Conservation (phyloP, 2,329 filamentous ascomycete genomes). For the Rhynchosporium graminicola region DNA sequence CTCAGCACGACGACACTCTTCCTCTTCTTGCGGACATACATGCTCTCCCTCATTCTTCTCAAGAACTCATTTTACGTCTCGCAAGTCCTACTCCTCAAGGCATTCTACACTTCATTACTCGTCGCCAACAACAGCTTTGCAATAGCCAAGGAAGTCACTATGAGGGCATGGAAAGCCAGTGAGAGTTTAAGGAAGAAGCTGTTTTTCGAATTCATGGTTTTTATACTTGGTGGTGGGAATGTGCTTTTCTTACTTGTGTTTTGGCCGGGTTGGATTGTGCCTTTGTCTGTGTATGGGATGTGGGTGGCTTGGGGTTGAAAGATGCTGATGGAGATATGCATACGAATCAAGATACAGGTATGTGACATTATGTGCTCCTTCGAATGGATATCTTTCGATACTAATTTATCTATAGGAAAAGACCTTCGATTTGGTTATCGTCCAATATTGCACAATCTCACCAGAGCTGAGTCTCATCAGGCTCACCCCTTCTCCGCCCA, state of each 20-base stretch:
- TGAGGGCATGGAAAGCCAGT: conserved; percentile 26
- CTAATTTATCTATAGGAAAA: background rate
- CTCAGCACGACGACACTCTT: conserved; percentile 31
- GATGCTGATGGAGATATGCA: background rate
- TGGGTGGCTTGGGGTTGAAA: conserved; percentile 29
- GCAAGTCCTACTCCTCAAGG: conserved; percentile 19
- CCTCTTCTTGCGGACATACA: conserved; percentile 26
- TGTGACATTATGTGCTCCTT: background rate
- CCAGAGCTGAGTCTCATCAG: too few relatives aligned
- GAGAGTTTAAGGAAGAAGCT: conserved; percentile 34
- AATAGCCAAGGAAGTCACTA: conserved; percentile 8
- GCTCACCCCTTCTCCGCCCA: too few relatives aligned
- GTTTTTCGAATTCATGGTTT: conserved; percentile 36
- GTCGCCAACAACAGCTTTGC: background rate
- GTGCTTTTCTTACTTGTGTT: conserved; percentile 35
- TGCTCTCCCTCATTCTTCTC: conserved; percentile 29
- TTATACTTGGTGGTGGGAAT: conserved; percentile 37
- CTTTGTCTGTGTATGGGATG: conserved; percentile 27
- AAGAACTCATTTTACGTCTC: conserved; percentile 27
- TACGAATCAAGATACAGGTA: background rate
- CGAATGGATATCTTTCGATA: background rate
- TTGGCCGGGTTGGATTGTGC: conserved; percentile 40
- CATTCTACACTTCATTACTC: background rate
- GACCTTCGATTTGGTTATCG: background rate
- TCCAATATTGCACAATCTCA: too few relatives aligned